Evolutionary conservation across 202 grass and related monocot genomes (phyloP).

Genomic region (Schoenoplectus tabernaemontani): DNA sequence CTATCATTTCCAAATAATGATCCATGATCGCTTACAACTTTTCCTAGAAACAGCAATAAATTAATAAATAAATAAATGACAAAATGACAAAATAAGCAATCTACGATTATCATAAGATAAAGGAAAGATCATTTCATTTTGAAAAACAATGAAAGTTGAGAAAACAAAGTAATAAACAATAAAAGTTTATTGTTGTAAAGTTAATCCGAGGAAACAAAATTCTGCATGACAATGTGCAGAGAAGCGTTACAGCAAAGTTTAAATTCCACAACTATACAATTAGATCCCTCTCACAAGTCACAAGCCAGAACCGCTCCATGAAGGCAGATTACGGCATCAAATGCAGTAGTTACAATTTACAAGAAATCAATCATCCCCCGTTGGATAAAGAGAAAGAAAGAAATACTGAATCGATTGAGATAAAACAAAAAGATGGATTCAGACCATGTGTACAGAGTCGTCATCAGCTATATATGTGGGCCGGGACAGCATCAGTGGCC

Average conservation of each 20-base stretch:
- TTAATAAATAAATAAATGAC: background rate
- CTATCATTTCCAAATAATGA: too few species aligned
- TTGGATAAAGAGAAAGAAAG: slow-evolving; percentile 9
- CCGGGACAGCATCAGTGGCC: slow-evolving; percentile 60
- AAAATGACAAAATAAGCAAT: background rate
- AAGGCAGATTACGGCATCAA: background rate
- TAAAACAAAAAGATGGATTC: background rate
- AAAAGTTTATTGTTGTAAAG: background rate
- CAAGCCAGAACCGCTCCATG: background rate
- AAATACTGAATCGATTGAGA: background rate
- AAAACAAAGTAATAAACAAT: background rate
- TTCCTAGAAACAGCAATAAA: background rate
- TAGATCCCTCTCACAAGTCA: background rate
- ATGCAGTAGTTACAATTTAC: slow-evolving; percentile 1
- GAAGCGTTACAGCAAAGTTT: background rate
- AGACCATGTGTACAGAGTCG: slow-evolving; percentile 38
- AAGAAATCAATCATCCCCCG: background rate
- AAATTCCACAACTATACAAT: background rate
- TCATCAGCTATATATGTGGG: slow-evolving; percentile 36
- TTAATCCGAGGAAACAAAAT: background rate
- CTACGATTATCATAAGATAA: background rate
- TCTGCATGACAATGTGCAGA: background rate
- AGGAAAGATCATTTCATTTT: background rate
- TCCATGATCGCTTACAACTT: background rate
- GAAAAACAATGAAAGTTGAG: background rate